Evolutionary conservation across 768 basidiomycete species (phyloP).

Genomic region (Basidioascus undulatus): DNA sequence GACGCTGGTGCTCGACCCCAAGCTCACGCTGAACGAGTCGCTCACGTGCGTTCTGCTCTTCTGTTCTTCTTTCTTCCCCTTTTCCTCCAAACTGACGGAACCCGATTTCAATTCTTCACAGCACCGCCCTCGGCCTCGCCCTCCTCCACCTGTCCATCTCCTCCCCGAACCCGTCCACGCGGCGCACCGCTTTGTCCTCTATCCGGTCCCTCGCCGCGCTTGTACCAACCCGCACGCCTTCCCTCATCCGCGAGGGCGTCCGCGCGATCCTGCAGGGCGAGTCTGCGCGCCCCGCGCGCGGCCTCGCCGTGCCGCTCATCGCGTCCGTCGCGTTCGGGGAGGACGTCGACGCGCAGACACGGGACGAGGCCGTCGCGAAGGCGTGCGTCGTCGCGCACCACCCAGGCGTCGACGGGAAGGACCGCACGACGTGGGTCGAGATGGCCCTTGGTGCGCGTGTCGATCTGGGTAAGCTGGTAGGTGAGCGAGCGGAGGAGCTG

Average conservation of each 20-base stretch:
- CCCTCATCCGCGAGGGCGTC: no score
- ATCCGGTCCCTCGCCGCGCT: no score
- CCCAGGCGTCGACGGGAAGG: slow-evolving; percentile 21
- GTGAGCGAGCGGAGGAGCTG: slow-evolving; percentile 14
- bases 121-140: slow-evolving; percentile 36
- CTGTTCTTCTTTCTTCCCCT: background rate
- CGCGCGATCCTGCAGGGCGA: no score
- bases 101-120: slow-evolving; percentile 13
- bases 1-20: slow-evolving; percentile 16
- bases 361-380: slow-evolving; percentile 29
- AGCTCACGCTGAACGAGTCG: slow-evolving; percentile 29
- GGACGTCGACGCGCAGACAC: slow-evolving; percentile 20
- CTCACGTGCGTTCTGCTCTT: slow-evolving; percentile 26
- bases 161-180: slow-evolving; percentile 28
- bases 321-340: slow-evolving; percentile 28
- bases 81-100: background rate
- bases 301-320: slow-evolving; percentile 30
- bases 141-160: slow-evolving; percentile 43
- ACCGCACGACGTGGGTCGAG: slow-evolving; percentile 56
- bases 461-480: slow-evolving; percentile 42
- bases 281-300: slow-evolving; percentile 5
- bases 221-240: no score
- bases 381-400: slow-evolving; percentile 52
- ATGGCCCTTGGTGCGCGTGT: slow-evolving; percentile 40
- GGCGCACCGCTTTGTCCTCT: no score